Percentiles rank a stretch among this genome's conserved stretches.
Evolutionary conservation across 2,329 filamentous ascomycete species (phyloP).

Genomic region (Ceratocystis variospora): DNA sequence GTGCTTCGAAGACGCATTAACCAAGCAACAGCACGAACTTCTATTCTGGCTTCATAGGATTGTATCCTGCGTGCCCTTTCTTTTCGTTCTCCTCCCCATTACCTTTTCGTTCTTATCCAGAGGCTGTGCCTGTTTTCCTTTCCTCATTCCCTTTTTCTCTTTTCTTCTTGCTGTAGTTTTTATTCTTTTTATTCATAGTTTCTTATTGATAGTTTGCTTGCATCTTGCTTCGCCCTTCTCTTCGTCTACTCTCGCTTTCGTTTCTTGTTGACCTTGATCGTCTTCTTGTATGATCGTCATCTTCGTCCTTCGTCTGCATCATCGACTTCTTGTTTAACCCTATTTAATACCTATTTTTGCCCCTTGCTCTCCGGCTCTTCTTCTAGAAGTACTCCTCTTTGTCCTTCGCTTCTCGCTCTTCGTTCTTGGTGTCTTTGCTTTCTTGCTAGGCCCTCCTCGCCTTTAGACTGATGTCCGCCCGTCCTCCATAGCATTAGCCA

Average conservation of each 20-base stretch:
- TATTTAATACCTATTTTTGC: neutral
- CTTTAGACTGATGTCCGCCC: neutral
- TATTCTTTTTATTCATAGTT: neutral
- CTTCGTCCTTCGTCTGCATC: neutral
- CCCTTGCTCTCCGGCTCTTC: neutral
- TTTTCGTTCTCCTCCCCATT: neutral
- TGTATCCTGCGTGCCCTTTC: conserved; percentile 2
- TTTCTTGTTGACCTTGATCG: neutral
- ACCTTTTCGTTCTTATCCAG: neutral
- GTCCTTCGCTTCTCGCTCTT: conserved; percentile 1
- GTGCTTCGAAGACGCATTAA: conserved; percentile 1
- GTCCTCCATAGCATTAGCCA: neutral
- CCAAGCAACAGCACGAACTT: neutral
- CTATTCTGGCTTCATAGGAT: conserved; percentile 9
- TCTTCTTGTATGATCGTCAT: neutral
- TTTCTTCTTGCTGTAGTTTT: conserved; percentile 3
- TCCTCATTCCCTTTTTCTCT: neutral
- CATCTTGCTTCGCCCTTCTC: neutral
- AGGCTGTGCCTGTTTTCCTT: neutral
- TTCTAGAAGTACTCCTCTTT: neutral
- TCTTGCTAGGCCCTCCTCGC: neutral
- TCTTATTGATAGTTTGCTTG: neutral
- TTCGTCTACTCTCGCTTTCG: neutral
- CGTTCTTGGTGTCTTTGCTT: neutral
- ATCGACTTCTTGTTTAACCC: neutral